These are phyloP conservation scores for Artemisia tridentata DNA, from an alignment of 129 eudicot species.

Conservation along the genomic window DNA sequence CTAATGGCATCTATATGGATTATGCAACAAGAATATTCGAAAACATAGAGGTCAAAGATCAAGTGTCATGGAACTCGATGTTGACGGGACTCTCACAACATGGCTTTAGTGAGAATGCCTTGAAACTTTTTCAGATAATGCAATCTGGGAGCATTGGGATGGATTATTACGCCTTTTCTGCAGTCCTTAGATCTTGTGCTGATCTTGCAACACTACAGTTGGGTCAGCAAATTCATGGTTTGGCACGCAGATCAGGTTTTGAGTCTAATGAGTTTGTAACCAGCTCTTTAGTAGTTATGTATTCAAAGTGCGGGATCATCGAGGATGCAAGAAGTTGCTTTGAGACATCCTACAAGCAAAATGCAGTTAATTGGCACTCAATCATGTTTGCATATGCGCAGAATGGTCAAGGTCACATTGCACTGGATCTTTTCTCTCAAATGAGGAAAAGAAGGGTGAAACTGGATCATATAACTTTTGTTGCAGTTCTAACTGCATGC, in stretches of 20 bases:
- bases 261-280: constrained; percentile 70
- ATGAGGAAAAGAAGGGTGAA: constrained; percentile 57
- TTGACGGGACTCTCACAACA: constrained; percentile 76
- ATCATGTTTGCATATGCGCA: constrained; percentile 88
- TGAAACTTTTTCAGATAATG: constrained; percentile 60
- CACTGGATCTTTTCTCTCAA: constrained; percentile 58
- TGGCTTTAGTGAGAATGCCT: constrained; percentile 64
- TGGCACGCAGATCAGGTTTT: constrained; percentile 57
- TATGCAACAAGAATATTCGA: constrained; percentile 55
- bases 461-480: constrained; percentile 85
- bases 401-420: constrained; percentile 70
- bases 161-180: constrained; percentile 79
- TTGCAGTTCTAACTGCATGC: constrained; percentile 87
- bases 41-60: constrained; percentile 48
- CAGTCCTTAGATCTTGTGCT: constrained; percentile 74
- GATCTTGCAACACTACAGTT: constrained; percentile 71
- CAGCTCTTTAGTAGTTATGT: constrained; percentile 80
- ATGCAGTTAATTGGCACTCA: constrained; percentile 82
- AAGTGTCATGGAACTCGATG: constrained; percentile 80
- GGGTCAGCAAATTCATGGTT: constrained; percentile 75
- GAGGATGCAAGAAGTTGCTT: constrained; percentile 73
- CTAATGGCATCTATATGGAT: constrained; percentile 35
- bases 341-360: constrained; percentile 49
- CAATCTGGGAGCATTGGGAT: constrained; percentile 40
- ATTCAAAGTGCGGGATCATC: constrained; percentile 80